Conservation (phyloP, 352 stramenopile genomes). For the Phytophthora idaei region DNA sequence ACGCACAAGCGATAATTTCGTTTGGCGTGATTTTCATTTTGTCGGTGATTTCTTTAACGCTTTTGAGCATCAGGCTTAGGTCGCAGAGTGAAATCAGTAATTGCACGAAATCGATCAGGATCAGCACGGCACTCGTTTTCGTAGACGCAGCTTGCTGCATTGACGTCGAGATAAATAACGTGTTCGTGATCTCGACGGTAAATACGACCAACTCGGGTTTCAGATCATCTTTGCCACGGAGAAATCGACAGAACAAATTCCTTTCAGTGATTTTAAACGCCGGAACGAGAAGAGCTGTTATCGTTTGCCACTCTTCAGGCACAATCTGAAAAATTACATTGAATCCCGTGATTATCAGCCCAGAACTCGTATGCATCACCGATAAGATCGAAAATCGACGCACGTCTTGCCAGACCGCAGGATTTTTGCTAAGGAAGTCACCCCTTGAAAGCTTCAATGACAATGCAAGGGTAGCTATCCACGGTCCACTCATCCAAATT, state of each 20-base stretch:
- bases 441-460: constrained; percentile 17
- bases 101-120: constrained; percentile 38
- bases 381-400: constrained; percentile 14
- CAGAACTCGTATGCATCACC: constrained; percentile 6
- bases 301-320: constrained; percentile 5
- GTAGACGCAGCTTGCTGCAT: constrained; percentile 41
- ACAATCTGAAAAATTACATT: constrained; percentile 16
- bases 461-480: constrained; percentile 14
- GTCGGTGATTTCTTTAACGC: constrained; percentile 7
- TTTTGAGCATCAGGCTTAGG: constrained; percentile 22
- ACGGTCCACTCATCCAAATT: constrained; percentile 17
- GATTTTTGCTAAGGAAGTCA: constrained; percentile 15
- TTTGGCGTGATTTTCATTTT: constrained; percentile 11
- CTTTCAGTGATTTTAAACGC: constrained; percentile 20
- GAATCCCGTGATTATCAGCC: constrained; percentile 7
- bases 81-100: constrained; percentile 35
- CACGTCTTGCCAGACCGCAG: constrained; percentile 10
- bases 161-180: constrained; percentile 45
- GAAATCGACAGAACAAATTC: constrained; percentile 20
- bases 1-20: constrained; percentile 11
- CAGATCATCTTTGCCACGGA: constrained; percentile 28
- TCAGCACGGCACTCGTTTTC: constrained; percentile 33
- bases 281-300: constrained; percentile 7
- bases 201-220: constrained; percentile 51
- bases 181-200: constrained; percentile 52